Conservation (phyloP, 305 asterid species). For the Fraxinus platypoda region DNA sequence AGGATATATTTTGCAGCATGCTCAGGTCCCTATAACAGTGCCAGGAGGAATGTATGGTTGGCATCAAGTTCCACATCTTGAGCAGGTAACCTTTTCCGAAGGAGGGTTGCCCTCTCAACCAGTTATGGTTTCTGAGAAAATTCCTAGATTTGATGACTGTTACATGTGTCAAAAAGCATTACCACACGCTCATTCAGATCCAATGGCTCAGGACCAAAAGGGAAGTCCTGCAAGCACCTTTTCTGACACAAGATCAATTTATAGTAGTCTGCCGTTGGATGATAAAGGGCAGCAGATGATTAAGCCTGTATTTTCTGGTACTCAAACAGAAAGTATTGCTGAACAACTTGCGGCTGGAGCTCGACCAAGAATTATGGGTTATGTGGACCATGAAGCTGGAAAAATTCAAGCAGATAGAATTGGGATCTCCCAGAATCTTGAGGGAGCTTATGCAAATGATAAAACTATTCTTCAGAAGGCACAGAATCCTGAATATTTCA, state of each 20-base stretch:
- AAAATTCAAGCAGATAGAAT: slow-evolving; percentile 37
- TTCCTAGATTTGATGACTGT: slow-evolving; percentile 57
- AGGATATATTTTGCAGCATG: slow-evolving; percentile 51
- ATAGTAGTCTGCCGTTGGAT: slow-evolving; percentile 61
- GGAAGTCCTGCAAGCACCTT: slow-evolving; percentile 47
- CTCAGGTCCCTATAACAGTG: slow-evolving; percentile 46
- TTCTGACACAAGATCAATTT: slow-evolving; percentile 45
- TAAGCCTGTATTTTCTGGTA: slow-evolving; percentile 42
- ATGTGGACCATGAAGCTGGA: slow-evolving; percentile 38
- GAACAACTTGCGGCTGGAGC: slow-evolving; percentile 41
- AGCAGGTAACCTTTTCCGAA: slow-evolving; percentile 49
- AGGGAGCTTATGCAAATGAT: slow-evolving; percentile 36
- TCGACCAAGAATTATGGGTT: slow-evolving; percentile 26
- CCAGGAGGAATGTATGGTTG: slow-evolving; percentile 52
- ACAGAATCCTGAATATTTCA: slow-evolving; percentile 45
- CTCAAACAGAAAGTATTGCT: slow-evolving; percentile 35
- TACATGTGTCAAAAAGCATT: slow-evolving; percentile 81
- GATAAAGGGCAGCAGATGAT: slow-evolving; percentile 53
- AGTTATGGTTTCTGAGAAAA: slow-evolving; percentile 40
- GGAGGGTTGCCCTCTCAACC: slow-evolving; percentile 48
- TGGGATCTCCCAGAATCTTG: slow-evolving; percentile 38
- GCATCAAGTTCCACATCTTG: slow-evolving; percentile 63
- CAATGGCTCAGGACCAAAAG: slow-evolving; percentile 59
- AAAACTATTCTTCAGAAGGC: slow-evolving; percentile 28
- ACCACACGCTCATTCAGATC: slow-evolving; percentile 97